Conservation (phyloP, 352 stramenopile genomes). For the Globisporangium heterothallicum region DNA sequence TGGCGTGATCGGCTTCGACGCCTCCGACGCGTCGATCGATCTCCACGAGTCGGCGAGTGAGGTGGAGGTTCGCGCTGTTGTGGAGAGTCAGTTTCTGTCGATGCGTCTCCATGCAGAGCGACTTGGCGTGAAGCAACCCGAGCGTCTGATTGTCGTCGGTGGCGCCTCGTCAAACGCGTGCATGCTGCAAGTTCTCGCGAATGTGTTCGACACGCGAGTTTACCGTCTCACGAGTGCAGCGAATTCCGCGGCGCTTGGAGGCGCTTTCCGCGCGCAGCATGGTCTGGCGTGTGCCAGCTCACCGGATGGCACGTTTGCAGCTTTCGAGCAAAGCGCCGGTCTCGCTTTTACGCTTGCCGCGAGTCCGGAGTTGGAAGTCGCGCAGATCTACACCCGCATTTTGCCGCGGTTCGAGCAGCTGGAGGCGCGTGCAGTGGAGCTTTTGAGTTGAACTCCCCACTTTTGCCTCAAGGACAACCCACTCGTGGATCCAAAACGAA, state of each 20-base stretch:
- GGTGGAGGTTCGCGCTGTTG: slow-evolving; percentile 48
- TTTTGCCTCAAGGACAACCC: neutral
- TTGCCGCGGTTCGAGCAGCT: slow-evolving; percentile 33
- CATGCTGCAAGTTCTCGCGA: slow-evolving; percentile 54
- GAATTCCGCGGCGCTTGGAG: slow-evolving; percentile 51
- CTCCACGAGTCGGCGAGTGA: slow-evolving; percentile 12
- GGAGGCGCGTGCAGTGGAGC: slow-evolving; percentile 29
- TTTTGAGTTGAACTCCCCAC: slow-evolving; percentile 15
- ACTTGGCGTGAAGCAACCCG: slow-evolving; percentile 40
- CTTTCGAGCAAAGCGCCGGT: slow-evolving; percentile 29
- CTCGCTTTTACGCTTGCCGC: slow-evolving; percentile 41
- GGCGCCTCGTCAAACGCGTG: slow-evolving; percentile 48
- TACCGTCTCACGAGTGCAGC: slow-evolving; percentile 33
- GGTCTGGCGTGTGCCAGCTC: slow-evolving; percentile 20
- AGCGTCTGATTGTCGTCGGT: slow-evolving; percentile 60
- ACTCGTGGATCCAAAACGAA: slow-evolving; percentile 1
- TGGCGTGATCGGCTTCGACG: slow-evolving; percentile 42
- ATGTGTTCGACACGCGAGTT: slow-evolving; percentile 52
- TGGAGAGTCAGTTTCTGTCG: slow-evolving; percentile 62
- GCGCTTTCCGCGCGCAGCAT: slow-evolving; percentile 46
- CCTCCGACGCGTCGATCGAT: slow-evolving; percentile 18
- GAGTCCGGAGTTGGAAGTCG: slow-evolving; percentile 16
- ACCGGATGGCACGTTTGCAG: slow-evolving; percentile 16
- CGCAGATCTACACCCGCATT: slow-evolving; percentile 27
- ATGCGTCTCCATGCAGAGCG: slow-evolving; percentile 47